A percentile compares a stretch with the other conserved stretches of the same genome.
phyloP scores from a whole-genome alignment of 2,329 filamentous ascomycete genomes.

The Cladosporium sp. region DNA sequence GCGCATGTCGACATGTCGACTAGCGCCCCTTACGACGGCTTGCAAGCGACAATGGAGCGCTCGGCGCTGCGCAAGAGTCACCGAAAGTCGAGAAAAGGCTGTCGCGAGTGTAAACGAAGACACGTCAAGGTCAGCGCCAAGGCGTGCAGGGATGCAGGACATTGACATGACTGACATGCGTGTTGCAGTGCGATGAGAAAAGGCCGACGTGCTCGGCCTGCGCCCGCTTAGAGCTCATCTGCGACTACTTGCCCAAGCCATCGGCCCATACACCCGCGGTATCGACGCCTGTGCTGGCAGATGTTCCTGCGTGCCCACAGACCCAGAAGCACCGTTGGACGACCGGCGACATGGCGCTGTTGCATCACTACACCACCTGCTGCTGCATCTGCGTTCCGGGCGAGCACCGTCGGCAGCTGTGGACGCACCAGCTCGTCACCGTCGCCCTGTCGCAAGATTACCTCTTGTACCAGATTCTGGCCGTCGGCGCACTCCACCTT shows the following conservation, averaged over 20 bases:
- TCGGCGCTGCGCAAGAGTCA: neutral
- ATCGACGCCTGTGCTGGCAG: neutral
- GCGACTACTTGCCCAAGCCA: neutral
- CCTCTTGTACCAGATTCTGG: conserved; percentile 1
- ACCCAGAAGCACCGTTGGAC: neutral
- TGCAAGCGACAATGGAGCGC: too few species aligned
- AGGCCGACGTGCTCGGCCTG: conserved; percentile 7
- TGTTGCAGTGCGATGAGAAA: conserved; percentile 2
- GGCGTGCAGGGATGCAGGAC: too few species aligned
- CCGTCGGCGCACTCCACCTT: conserved; percentile 1
- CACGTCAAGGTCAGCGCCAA: neutral
- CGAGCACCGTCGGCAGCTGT: conserved; percentile 3
- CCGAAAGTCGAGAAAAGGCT: conserved; percentile 2
- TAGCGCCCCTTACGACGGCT: too few species aligned
- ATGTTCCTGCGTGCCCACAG: neutral
- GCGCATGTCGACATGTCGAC: too few species aligned
- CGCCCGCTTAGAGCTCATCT: conserved; percentile 2
- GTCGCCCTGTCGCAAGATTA: neutral
- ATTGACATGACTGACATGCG: neutral
- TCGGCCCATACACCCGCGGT: neutral
- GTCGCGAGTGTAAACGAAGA: conserved; percentile 4
- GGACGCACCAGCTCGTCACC: conserved; percentile 1
- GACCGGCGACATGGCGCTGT: neutral
- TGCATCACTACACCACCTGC: conserved; percentile 4
- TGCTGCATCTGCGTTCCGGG: conserved; percentile 1